Evolutionary conservation across 2,329 filamentous ascomycete genomes (phyloP), one percentile per base, ranked within the genome.

Genomic region (Diaporthe helianthi): DNA sequence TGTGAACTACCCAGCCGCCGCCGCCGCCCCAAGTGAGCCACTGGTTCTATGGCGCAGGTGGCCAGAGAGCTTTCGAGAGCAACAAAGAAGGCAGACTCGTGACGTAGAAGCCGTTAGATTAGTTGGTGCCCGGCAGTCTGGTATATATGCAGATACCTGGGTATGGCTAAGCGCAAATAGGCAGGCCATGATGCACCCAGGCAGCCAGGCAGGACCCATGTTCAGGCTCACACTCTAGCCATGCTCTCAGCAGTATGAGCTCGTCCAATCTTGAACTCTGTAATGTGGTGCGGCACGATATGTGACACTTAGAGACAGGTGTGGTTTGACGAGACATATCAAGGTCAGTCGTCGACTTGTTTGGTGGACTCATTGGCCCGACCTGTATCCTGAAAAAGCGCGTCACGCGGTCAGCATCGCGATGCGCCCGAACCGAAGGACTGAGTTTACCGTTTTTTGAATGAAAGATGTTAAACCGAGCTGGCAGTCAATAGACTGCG

Each of bases 111-210:
- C 38, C 24, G 29, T 44, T 36, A 44, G 54, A 9, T 29, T 29
- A n/a, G 12, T 38, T 29, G 36, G 54, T 19, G 22, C 36, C 19
- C 22, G 17, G 17, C 26, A 24, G 24, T 44, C 26, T 44, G 54
- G 17, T 17, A 26, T 44, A 24, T 60, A 36, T 33, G 49, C 49
- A 54, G 31, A 49, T 29, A 58, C n/a, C 5, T 49, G 22, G 15
- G 53, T 36, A 58, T 58, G 29, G 29, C 22, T 55, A 38, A 31
- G 64, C 64, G 26, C 19, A n/a, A 49, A 46, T 24, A 49, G 64
- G 52, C 52, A 67, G 64, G 52, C 41, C 64, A 58, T 38, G 41
- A 33, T 26, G 6, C 12, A n/a, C 19, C 36, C 29, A 26, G 36
- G 24, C 29, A 26, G 38, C 19, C 15, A 17, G 31, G 41, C 38